Conservation (phyloP, 2,329 filamentous ascomycete genomes). For the Cryphonectria radicalis region DNA sequence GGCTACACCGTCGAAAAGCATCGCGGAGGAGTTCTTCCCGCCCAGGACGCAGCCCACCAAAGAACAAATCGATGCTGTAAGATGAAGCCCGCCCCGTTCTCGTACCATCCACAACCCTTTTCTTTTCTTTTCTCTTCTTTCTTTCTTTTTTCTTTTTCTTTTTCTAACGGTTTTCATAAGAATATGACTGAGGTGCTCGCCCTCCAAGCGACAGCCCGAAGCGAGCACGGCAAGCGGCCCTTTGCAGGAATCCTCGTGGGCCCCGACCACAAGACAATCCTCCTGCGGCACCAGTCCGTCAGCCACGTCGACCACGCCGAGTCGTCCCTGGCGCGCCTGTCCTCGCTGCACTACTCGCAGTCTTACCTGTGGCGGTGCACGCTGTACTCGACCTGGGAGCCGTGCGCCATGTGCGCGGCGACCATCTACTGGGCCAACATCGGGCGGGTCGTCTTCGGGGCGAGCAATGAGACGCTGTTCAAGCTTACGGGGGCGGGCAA, state of each 20-base stretch:
- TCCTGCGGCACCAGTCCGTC: slow-evolving; percentile 54
- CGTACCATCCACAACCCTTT: not conserved
- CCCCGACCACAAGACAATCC: slow-evolving; percentile 53
- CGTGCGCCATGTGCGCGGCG: slow-evolving; percentile 56
- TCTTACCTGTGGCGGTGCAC: slow-evolving; percentile 54
- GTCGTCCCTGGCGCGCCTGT: slow-evolving; percentile 52
- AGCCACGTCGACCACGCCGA: slow-evolving; percentile 59
- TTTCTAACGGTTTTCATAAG: not conserved
- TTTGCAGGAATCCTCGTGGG: slow-evolving; percentile 50
- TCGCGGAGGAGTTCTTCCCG: slow-evolving; percentile 23
- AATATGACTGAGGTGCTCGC: slow-evolving; percentile 24
- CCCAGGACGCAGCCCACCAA: slow-evolving; percentile 20
- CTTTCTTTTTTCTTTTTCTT: not conserved
- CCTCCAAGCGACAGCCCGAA: slow-evolving; percentile 19
- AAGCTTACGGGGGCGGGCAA: slow-evolving; percentile 52
- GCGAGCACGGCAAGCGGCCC: slow-evolving; percentile 23
- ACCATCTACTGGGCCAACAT: slow-evolving; percentile 53
- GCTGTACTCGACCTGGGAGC: slow-evolving; percentile 58
- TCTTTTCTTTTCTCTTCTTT: not conserved
- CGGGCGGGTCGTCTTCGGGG: slow-evolving; percentile 55
- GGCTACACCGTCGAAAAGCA: not conserved
- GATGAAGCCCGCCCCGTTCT: not conserved
- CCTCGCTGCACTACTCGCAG: slow-evolving; percentile 52
- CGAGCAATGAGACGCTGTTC: slow-evolving; percentile 51
- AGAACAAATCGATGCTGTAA: slow-evolving; percentile 23